Evolutionary conservation across 352 stramenopile species (phyloP).

Genomic region (Globisporangium abappressorium): DNA sequence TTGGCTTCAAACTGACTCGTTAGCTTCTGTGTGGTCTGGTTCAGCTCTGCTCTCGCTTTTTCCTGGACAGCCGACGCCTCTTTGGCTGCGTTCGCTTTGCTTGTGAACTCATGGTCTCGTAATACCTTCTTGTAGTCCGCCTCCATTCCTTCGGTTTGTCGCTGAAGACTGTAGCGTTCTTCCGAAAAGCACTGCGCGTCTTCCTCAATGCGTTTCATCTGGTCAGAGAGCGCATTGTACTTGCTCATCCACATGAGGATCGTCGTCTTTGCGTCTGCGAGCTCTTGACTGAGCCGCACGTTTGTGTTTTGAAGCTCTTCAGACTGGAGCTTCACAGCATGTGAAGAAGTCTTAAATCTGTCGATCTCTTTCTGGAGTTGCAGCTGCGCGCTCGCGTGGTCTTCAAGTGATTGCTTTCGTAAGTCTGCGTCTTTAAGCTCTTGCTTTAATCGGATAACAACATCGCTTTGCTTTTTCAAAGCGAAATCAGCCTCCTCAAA

Average conservation of each 20-base stretch:
- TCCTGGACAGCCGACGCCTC: neutral
- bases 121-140: slow-evolving; percentile 12
- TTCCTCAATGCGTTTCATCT: slow-evolving; percentile 32
- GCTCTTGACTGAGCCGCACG: slow-evolving; percentile 29
- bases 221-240: slow-evolving; percentile 37
- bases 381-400: neutral
- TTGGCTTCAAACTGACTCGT: slow-evolving; percentile 17
- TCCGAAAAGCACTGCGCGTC: slow-evolving; percentile 25
- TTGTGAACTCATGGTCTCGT: slow-evolving; percentile 3
- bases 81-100: neutral
- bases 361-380: slow-evolving; percentile 14
- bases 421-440: slow-evolving; percentile 20
- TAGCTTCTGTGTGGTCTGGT: neutral
- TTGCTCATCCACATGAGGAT: slow-evolving; percentile 77
- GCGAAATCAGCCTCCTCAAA: slow-evolving; percentile 5
- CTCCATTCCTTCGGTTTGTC: slow-evolving; percentile 22
- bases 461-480: slow-evolving; percentile 8
- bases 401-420: slow-evolving; percentile 9
- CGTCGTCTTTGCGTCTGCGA: slow-evolving; percentile 51
- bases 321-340: slow-evolving; percentile 8
- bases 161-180: slow-evolving; percentile 31
- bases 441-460: slow-evolving; percentile 12
- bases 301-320: slow-evolving; percentile 10
- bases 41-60: neutral
- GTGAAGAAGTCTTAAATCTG: neutral